Conservation (phyloP, 2,329 filamentous ascomycete genomes). For the Ophiostoma triangulosporum region DNA sequence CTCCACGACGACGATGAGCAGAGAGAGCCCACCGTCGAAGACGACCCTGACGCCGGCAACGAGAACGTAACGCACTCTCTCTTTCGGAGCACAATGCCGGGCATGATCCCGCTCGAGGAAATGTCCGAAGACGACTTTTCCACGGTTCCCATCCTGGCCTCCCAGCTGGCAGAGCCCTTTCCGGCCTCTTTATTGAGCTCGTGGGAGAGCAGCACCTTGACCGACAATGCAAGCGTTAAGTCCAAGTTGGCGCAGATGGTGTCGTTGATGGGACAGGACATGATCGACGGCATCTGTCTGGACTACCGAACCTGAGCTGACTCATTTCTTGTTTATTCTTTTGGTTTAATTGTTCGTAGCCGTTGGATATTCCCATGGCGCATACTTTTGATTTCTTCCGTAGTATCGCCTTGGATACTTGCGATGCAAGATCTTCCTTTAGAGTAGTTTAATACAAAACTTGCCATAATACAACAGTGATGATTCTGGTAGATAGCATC, state of each 20-base stretch:
- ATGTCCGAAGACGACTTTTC: conserved; percentile 45
- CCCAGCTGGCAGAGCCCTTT: conserved; percentile 24
- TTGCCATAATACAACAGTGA: too few species aligned
- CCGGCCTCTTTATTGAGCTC: conserved; percentile 37
- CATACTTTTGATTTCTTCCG: too few species aligned
- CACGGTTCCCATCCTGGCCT: conserved; percentile 40
- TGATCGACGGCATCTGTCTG: conserved; percentile 43
- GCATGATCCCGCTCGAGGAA: conserved; percentile 42
- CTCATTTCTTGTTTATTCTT: too few species aligned
- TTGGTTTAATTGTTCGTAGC: neutral
- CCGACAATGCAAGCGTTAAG: conserved; percentile 39
- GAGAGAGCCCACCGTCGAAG: conserved; percentile 5
- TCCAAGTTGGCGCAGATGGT: conserved; percentile 53
- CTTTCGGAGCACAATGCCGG: conserved; percentile 52
- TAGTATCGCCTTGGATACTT: too few species aligned
- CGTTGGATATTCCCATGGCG: too few species aligned
- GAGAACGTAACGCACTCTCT: conserved; percentile 25
- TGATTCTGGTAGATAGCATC: too few species aligned
- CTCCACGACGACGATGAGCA: conserved; percentile 17
- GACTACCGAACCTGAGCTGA: conserved; percentile 41
- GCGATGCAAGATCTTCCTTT: too few species aligned
- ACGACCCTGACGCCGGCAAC: conserved; percentile 1
- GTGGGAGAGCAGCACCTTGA: conserved; percentile 43
- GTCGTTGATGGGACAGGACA: conserved; percentile 49
- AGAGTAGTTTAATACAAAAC: too few species aligned